phyloP scores from a whole-genome alignment of 2,329 filamentous ascomycete species.

The Sporothrix schenckii region DNA sequence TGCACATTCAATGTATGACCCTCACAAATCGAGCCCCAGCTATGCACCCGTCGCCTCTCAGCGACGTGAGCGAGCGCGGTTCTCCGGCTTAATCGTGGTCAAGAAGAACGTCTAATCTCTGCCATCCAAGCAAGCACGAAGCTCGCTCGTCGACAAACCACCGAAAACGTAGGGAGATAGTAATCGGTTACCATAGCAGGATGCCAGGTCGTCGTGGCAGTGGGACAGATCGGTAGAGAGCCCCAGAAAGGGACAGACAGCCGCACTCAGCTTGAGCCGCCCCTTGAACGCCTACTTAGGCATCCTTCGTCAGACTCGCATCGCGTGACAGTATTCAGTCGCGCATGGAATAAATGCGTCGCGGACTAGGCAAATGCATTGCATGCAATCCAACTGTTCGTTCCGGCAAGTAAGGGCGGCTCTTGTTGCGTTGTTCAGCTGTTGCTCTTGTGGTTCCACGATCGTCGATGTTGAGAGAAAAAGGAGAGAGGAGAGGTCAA shows the following conservation, averaged over 20 bases:
- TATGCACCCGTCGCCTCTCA: slow-evolving; percentile 82
- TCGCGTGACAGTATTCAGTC: not conserved
- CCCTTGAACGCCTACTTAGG: slow-evolving; percentile 1
- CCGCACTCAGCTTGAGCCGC: too few species aligned
- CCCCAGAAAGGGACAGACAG: not conserved
- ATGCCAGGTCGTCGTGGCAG: slow-evolving; percentile 60
- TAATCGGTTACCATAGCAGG: slow-evolving; percentile 64
- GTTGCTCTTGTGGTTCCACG: slow-evolving; percentile 4
- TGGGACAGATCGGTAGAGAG: not conserved
- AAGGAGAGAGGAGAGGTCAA: not conserved
- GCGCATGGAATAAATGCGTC: not conserved
- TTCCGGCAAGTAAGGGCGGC: not conserved
- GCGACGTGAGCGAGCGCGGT: slow-evolving; percentile 74
- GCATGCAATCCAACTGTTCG: not conserved
- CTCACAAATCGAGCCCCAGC: slow-evolving; percentile 91
- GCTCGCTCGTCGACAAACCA: slow-evolving; percentile 65
- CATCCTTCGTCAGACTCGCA: slow-evolving; percentile 4
- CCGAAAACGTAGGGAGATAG: slow-evolving; percentile 68
- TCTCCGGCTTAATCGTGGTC: slow-evolving; percentile 99
- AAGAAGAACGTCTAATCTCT: slow-evolving; percentile 62
- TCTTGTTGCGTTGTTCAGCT: slow-evolving; percentile 5
- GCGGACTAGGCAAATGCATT: not conserved
- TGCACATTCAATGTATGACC: slow-evolving; percentile 67
- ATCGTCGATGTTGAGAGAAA: not conserved
- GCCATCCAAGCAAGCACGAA: slow-evolving; percentile 52